Conservation (phyloP, 2,329 filamentous ascomycete species). For the Colletotrichum trifolii region DNA sequence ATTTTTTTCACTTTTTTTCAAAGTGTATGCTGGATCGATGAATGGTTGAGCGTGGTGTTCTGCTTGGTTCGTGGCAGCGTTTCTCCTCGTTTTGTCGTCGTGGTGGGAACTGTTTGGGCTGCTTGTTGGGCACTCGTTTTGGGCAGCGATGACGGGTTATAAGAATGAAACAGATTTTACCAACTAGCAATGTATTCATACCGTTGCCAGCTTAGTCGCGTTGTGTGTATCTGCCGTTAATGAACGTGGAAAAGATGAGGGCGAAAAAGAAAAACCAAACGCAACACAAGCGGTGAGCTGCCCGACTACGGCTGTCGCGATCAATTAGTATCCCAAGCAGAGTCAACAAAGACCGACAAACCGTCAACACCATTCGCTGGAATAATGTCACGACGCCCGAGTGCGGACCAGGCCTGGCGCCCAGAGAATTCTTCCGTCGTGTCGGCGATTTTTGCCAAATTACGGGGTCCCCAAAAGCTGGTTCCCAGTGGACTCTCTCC, state of each 20-base stretch:
- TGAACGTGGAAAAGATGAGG: not conserved
- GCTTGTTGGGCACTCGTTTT: not conserved
- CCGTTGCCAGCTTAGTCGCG: not conserved
- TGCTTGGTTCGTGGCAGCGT: not conserved
- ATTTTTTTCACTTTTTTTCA: too few relatives aligned
- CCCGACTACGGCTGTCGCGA: constrained; percentile 14
- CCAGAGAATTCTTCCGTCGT: constrained; percentile 33
- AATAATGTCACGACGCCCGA: constrained; percentile 35
- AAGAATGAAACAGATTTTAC: constrained; percentile 7
- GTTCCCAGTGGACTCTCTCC: not conserved
- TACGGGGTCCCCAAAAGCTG: constrained; percentile 11
- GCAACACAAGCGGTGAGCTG: not conserved
- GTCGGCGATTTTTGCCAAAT: constrained; percentile 30
- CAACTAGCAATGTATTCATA: not conserved
- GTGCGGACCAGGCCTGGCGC: constrained; percentile 16
- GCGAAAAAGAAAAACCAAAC: not conserved
- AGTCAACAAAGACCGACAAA: not conserved
- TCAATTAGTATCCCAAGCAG: constrained; percentile 19
- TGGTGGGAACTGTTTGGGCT: too few relatives aligned
- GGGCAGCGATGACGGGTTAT: not conserved
- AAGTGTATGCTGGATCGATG: too few relatives aligned
- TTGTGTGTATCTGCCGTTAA: not conserved
- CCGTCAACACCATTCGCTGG: constrained; percentile 11
- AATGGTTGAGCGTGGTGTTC: not conserved
- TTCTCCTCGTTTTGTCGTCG: too few relatives aligned